Evolutionary conservation across 1,284 basidiomycete genomes (phyloP).

Genomic region (Wallemia hederae): DNA sequence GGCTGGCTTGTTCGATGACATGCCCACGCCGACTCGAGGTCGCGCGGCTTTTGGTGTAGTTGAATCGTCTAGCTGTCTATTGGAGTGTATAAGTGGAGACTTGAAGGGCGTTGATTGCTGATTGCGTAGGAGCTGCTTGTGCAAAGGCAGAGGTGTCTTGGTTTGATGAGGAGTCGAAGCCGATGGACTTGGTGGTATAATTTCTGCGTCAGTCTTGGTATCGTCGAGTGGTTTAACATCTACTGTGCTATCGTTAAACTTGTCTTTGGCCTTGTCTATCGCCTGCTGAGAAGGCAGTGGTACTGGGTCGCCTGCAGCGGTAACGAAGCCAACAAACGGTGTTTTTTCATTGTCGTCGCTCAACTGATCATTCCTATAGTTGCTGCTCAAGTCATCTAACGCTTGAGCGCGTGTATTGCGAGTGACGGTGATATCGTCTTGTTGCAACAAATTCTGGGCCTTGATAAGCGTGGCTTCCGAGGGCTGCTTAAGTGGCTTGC

Average conservation of each 20-base stretch:
- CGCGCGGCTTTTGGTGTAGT: not conserved
- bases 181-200: too few relatives aligned
- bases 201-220: too few relatives aligned
- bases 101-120: not conserved
- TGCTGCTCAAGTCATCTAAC: not conserved
- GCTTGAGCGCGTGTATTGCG: not conserved
- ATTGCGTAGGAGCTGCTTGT: not conserved
- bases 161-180: too few relatives aligned
- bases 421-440: not conserved
- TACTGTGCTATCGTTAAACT: not conserved
- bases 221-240: too few relatives aligned
- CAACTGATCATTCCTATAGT: too few relatives aligned
- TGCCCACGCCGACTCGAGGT: not conserved
- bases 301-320: not conserved
- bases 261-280: not conserved
- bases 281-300: not conserved
- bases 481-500: not conserved
- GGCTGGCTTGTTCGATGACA: not conserved
- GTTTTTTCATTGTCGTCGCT: too few relatives aligned
- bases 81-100: not conserved
- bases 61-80: not conserved
- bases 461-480: not conserved
- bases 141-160: too few relatives aligned
- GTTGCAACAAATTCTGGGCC: not conserved
- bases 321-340: not conserved